Conservation (phyloP, 352 stramenopile species). For the Globisporangium abappressorium region DNA sequence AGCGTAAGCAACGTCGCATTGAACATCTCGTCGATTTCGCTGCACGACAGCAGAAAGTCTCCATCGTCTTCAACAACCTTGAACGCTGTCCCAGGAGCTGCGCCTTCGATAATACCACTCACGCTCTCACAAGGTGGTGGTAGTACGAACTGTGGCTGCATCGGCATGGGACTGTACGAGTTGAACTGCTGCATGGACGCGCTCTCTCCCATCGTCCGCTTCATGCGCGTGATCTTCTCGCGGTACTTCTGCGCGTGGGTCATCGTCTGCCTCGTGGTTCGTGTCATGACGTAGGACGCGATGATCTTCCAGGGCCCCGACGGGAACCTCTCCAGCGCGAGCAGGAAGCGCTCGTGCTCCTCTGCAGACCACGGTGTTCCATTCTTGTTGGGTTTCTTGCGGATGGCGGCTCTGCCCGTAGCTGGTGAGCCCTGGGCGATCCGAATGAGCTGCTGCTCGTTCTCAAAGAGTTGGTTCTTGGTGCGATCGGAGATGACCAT, state of each 20-base stretch:
- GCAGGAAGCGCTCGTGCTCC: too few relatives aligned
- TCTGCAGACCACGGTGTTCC: neutral
- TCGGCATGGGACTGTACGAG: neutral
- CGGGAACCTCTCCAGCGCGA: neutral
- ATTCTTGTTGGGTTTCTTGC: neutral
- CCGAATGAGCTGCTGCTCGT: neutral
- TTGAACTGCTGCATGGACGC: neutral
- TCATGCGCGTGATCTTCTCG: conserved; percentile 14
- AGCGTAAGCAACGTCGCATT: neutral
- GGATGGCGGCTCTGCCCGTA: too few relatives aligned
- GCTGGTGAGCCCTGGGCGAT: neutral
- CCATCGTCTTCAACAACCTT: neutral
- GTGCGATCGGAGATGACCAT: neutral
- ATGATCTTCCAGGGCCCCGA: neutral
- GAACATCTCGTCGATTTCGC: neutral
- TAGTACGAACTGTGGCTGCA: neutral
- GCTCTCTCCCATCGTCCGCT: neutral
- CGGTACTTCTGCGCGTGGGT: conserved; percentile 44
- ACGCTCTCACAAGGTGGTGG: neutral
- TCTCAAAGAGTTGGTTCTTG: neutral
- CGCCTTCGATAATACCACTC: neutral
- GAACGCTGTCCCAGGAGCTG: neutral
- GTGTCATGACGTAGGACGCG: conserved; percentile 14
- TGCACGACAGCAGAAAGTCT: neutral
- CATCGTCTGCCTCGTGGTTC: conserved; percentile 35